Conservation (phyloP, 1,139 yeast genomes). For the Magnusiomyces fungicola region DNA sequence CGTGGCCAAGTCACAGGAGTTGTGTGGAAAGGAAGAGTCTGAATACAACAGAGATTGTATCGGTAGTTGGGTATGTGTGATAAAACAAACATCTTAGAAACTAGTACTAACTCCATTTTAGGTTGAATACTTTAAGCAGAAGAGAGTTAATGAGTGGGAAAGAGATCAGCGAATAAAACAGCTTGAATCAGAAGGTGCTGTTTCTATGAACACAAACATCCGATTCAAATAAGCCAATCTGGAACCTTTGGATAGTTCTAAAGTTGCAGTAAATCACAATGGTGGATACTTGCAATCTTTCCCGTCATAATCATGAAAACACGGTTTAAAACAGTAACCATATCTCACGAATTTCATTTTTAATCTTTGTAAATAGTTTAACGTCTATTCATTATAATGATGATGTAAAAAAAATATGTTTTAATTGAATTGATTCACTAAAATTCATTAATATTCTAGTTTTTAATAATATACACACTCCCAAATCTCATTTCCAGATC, state of each 20-base stretch:
- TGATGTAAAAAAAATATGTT: too few species aligned
- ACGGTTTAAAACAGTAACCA: too few species aligned
- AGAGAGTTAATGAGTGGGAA: constrained; percentile 51
- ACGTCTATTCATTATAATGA: too few species aligned
- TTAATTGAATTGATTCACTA: neutral
- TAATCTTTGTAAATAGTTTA: too few species aligned
- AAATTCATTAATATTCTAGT: too few species aligned
- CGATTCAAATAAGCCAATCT: constrained; percentile 17
- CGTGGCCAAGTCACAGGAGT: constrained; percentile 22
- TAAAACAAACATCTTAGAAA: neutral
- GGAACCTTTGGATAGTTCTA: too few species aligned
- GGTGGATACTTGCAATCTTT: too few species aligned
- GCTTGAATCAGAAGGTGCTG: constrained; percentile 47
- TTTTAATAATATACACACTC: too few species aligned
- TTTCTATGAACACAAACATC: constrained; percentile 15
- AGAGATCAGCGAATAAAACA: constrained; percentile 46
- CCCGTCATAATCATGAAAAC: too few species aligned
- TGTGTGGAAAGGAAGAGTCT: constrained; percentile 42
- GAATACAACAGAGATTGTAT: constrained; percentile 50
- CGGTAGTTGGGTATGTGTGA: constrained; percentile 48
- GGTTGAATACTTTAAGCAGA: constrained; percentile 55
- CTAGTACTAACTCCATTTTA: constrained; percentile 5
- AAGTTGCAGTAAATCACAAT: too few species aligned
- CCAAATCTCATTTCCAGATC: constrained; percentile 36
- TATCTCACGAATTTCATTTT: too few species aligned